These are phyloP conservation scores for Pascua guehoae DNA, from an alignment of 1,284 basidiomycete genomes.

Conservation along the genomic window DNA sequence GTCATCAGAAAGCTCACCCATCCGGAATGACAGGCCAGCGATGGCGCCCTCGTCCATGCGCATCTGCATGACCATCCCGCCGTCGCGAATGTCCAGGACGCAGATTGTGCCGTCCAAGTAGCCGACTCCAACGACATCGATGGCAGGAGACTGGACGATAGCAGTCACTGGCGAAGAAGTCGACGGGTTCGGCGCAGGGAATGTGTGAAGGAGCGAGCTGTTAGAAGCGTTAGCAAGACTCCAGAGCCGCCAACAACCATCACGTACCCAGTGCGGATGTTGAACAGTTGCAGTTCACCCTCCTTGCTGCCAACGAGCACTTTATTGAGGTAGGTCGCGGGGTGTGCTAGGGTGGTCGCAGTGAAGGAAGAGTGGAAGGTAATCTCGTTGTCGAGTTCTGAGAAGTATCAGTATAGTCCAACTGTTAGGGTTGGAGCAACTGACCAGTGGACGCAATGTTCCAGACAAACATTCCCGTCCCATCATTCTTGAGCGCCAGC, in stretches of 20 bases:
- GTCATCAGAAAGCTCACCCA: constrained; percentile 62
- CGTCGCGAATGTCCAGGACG: constrained; percentile 83
- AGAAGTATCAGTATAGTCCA: neutral
- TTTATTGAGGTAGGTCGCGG: constrained; percentile 96
- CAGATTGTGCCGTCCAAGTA: constrained; percentile 82
- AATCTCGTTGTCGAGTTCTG: constrained; percentile 52
- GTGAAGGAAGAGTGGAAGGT: constrained; percentile 64
- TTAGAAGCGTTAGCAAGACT: neutral
- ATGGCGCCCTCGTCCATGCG: constrained; percentile 75
- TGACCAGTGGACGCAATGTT: constrained; percentile 61
- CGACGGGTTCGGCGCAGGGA: constrained; percentile 46
- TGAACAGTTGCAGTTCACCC: constrained; percentile 90
- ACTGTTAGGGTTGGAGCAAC: constrained; percentile 14
- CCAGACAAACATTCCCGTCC: constrained; percentile 77
- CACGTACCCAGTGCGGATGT: constrained; percentile 74
- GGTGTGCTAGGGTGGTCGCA: constrained; percentile 80
- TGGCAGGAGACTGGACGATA: constrained; percentile 85
- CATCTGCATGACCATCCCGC: constrained; percentile 82
- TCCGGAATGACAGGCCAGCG: constrained; percentile 76
- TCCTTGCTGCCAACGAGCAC: constrained; percentile 77
- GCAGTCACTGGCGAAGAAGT: constrained; percentile 61
- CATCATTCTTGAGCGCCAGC: constrained; percentile 74
- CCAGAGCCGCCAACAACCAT: no score
- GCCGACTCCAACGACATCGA: constrained; percentile 91
- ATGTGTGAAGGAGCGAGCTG: constrained; percentile 53